Percentiles rank a stretch among this genome's conserved stretches.
Evolutionary conservation across 345 rosid genomes (phyloP).

Genomic region (Psidium guajava): DNA sequence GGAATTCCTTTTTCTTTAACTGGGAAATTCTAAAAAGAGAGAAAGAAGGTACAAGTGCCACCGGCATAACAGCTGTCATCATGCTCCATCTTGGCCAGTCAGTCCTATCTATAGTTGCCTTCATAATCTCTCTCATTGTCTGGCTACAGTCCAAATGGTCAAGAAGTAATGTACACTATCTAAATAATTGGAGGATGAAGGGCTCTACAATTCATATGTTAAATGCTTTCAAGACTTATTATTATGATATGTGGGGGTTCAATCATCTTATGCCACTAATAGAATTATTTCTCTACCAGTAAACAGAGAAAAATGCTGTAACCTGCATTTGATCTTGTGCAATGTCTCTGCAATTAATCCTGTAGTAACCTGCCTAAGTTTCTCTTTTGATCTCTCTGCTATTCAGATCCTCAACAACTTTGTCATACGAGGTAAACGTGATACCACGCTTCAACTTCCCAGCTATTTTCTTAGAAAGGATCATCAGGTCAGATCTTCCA

Average conservation of each 20-base stretch:
- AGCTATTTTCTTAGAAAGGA: constrained; percentile 86
- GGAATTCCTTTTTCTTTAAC: neutral
- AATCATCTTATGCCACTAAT: neutral
- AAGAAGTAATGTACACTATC: neutral
- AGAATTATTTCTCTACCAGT: neutral
- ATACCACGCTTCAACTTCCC: constrained; percentile 90
- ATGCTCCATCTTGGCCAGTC: neutral
- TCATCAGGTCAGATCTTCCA: constrained; percentile 89
- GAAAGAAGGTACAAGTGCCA: neutral
- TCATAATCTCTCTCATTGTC: neutral
- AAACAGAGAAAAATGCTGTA: neutral
- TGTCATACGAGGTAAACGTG: constrained; percentile 82
- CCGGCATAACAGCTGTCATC: neutral
- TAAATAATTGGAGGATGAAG: neutral
- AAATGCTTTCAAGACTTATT: neutral
- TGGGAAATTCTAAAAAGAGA: neutral
- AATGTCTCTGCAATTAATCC: neutral
- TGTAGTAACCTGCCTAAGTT: neutral
- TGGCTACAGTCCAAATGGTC: neutral
- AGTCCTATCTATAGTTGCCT: neutral
- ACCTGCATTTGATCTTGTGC: neutral
- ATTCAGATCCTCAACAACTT: constrained; percentile 47
- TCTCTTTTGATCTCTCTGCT: constrained; percentile 4
- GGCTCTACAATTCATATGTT: neutral
- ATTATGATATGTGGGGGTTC: neutral